Percentiles rank a stretch among this genome's conserved stretches.
These are phyloP conservation scores for Erucastrum elatum DNA, from an alignment of 345 rosid genomes.

Conservation along the genomic window DNA sequence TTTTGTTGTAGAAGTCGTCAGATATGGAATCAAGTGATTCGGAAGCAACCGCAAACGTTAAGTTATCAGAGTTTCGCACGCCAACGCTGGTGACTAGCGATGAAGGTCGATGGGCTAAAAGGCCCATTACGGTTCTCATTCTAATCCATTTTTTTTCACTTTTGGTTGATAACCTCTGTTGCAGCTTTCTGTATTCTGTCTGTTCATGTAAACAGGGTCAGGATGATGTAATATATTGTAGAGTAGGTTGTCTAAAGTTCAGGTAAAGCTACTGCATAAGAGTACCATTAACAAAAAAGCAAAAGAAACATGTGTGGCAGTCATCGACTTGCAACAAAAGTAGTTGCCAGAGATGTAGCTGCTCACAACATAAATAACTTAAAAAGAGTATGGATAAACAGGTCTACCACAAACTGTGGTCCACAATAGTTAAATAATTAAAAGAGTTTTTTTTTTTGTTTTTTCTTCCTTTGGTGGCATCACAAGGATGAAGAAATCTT, in stretches of 20 bases:
- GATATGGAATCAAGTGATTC: neutral
- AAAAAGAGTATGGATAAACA: neutral
- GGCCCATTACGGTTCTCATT: slow-evolving; percentile 5
- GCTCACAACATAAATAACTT: neutral
- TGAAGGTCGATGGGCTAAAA: slow-evolving; percentile 10
- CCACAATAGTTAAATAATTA: slow-evolving; percentile 12
- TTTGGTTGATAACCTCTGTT: neutral
- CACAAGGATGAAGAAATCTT: slow-evolving; percentile 62
- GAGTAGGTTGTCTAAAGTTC: neutral
- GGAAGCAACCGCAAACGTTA: neutral
- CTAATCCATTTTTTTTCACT: neutral
- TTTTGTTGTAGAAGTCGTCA: slow-evolving; percentile 4
- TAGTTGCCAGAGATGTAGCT: neutral
- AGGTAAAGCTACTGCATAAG: neutral
- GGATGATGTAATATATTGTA: neutral
- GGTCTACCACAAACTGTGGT: slow-evolving; percentile 26
- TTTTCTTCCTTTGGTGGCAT: neutral
- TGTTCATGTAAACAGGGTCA: neutral
- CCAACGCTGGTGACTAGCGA: neutral
- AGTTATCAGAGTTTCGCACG: neutral
- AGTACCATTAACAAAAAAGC: neutral
- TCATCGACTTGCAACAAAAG: neutral
- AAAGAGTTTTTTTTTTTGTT: neutral
- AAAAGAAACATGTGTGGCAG: neutral
- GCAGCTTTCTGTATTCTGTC: neutral